phyloP scores from a whole-genome alignment of 768 basidiomycete genomes.

The Mycena chlorophos region DNA sequence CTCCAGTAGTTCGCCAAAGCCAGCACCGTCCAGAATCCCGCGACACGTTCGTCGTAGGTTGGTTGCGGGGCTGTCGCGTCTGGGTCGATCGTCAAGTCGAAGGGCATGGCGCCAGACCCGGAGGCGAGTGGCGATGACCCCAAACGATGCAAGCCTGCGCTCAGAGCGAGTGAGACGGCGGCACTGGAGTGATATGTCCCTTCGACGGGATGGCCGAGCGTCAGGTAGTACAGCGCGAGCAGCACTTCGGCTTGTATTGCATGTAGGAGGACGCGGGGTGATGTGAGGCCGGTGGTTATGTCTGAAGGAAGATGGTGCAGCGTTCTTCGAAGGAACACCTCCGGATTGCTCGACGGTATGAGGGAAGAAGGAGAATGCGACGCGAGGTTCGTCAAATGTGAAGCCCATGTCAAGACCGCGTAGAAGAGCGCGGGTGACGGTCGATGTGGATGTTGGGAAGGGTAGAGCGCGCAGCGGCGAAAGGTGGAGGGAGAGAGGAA shows the following conservation, averaged over 20 bases:
- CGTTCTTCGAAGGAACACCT: slow-evolving; percentile 41
- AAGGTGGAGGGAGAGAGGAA: slow-evolving; percentile 53
- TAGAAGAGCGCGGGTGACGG: slow-evolving; percentile 40
- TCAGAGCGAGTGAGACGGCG: slow-evolving; percentile 42
- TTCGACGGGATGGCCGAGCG: slow-evolving; percentile 42
- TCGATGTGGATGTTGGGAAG: slow-evolving; percentile 29
- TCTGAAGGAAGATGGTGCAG: slow-evolving; percentile 37
- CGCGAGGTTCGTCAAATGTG: slow-evolving; percentile 9
- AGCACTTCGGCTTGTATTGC: slow-evolving; percentile 54
- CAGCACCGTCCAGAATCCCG: slow-evolving; percentile 37
- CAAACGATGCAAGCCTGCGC: slow-evolving; percentile 39
- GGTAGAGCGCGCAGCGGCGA: slow-evolving; percentile 32
- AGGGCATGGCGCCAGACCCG: slow-evolving; percentile 29
- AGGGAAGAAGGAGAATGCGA: slow-evolving; percentile 4
- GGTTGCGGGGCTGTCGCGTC: slow-evolving; percentile 32
- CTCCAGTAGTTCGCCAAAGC: slow-evolving; percentile 50
- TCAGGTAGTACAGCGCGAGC: slow-evolving; percentile 53
- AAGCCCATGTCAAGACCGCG: slow-evolving; percentile 40
- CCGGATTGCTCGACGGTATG: slow-evolving; percentile 30
- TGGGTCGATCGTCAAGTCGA: slow-evolving; percentile 32
- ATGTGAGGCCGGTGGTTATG: slow-evolving; percentile 37
- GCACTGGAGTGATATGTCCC: slow-evolving; percentile 54
- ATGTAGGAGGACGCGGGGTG: slow-evolving; percentile 38
- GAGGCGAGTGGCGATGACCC: background rate
- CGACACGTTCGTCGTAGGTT: slow-evolving; percentile 30